Percentiles rank a stretch among this genome's conserved stretches.
Conservation (phyloP, 1,284 basidiomycete species). For the Trichosporon asahii region DNA sequence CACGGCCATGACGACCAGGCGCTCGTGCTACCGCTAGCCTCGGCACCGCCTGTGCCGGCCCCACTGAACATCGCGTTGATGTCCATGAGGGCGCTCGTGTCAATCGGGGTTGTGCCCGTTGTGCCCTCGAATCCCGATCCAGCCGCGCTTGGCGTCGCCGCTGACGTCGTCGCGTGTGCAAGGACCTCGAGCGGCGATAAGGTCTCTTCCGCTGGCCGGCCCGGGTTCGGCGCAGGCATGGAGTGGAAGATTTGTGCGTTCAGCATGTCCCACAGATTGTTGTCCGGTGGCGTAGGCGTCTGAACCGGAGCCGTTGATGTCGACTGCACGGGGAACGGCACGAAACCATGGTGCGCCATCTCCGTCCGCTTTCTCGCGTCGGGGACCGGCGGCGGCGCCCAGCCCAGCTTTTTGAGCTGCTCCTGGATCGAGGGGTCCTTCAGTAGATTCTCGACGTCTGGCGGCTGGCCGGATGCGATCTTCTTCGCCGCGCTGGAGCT, state of each 20-base stretch:
- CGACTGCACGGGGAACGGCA: conserved; percentile 2
- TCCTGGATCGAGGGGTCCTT: conserved; percentile 21
- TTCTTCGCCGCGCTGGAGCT: background rate
- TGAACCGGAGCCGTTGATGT: background rate
- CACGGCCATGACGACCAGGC: conserved; percentile 2
- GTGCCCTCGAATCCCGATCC: conserved; percentile 1
- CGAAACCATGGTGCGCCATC: conserved; percentile 6
- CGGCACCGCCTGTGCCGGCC: background rate
- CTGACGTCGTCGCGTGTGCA: conserved; percentile 1
- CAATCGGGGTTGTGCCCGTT: background rate
- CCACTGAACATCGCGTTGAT: conserved; percentile 4
- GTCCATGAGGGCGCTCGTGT: conserved; percentile 2
- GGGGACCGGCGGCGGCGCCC: conserved; percentile 20
- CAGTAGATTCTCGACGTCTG: conserved; percentile 19
- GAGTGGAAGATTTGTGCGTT: conserved; percentile 7
- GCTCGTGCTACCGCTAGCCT: background rate
- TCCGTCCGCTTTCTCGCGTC: background rate
- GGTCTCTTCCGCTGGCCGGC: background rate
- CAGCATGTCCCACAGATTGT: conserved; percentile 7
- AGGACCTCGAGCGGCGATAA: background rate
- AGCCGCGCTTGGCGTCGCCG: background rate
- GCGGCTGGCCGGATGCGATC: background rate
- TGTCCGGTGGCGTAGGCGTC: background rate
- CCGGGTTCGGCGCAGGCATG: conserved; percentile 4
- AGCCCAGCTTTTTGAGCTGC: conserved; percentile 24